Conservation (phyloP, 495 filamentous ascomycete genomes). For the Alectoria sarmentosa region DNA sequence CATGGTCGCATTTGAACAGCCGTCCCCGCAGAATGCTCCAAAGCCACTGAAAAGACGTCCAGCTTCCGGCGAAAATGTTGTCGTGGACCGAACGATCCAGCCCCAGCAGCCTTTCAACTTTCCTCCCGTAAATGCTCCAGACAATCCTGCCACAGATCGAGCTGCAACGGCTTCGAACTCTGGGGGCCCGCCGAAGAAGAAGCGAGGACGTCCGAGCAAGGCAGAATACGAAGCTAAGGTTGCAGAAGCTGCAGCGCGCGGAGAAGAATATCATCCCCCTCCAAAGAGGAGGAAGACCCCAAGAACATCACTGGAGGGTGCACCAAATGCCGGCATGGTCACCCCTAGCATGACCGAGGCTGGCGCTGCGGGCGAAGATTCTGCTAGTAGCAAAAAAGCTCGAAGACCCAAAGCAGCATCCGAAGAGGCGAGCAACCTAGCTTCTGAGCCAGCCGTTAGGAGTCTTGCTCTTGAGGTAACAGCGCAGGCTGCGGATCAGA, state of each 20-base stretch:
- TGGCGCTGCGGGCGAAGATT: slow-evolving; percentile 11
- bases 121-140: slow-evolving; percentile 27
- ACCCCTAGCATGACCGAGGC: slow-evolving; percentile 12
- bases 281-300: slow-evolving; percentile 27
- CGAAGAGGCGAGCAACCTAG: neutral
- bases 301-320: slow-evolving; percentile 19
- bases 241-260: slow-evolving; percentile 44
- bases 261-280: slow-evolving; percentile 43
- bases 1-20: slow-evolving; percentile 16
- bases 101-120: slow-evolving; percentile 27
- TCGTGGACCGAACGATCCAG: slow-evolving; percentile 25
- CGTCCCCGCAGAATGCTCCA: slow-evolving; percentile 8
- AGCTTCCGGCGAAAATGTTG: slow-evolving; percentile 6
- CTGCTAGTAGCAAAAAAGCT: slow-evolving; percentile 17
- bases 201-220: slow-evolving; percentile 53
- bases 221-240: slow-evolving; percentile 47
- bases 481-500: slow-evolving; percentile 16
- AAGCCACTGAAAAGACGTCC: slow-evolving; percentile 27
- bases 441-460: neutral
- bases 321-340: slow-evolving; percentile 1
- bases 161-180: slow-evolving; percentile 17
- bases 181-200: slow-evolving; percentile 48
- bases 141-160: slow-evolving; percentile 26
- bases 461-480: slow-evolving; percentile 9
- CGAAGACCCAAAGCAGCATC: slow-evolving; percentile 10